Evolutionary conservation across 192 early-diverging fungal genomes (phyloP).

Genomic region (Umbelopsis sp.): DNA sequence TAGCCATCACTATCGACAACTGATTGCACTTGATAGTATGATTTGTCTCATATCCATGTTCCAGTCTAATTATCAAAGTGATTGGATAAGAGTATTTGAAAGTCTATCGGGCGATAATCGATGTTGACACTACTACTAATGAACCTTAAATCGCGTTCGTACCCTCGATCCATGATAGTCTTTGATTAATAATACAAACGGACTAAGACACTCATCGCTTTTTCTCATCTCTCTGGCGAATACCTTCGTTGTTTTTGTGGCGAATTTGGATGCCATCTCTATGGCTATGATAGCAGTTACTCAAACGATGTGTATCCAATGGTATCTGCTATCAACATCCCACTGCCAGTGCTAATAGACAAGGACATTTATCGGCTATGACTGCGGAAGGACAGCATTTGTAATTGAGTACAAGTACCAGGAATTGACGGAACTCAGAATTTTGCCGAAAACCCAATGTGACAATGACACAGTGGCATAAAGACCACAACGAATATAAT

Average conservation of each 20-base stretch:
- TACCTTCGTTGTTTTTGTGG: slow-evolving; percentile 57
- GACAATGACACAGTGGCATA: slow-evolving; percentile 62
- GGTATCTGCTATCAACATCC: slow-evolving; percentile 62
- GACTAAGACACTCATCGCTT: not conserved
- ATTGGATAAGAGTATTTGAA: slow-evolving; percentile 28
- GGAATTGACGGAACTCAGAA: slow-evolving; percentile 6
- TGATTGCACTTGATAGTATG: slow-evolving; percentile 24
- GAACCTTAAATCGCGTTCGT: too few species aligned
- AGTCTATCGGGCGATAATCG: too few species aligned
- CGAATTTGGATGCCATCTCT: slow-evolving; percentile 57
- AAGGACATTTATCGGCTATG: slow-evolving; percentile 48
- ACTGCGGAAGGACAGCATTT: slow-evolving; percentile 37
- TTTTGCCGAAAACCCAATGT: slow-evolving; percentile 54
- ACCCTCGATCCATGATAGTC: too few species aligned
- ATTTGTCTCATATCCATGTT: not conserved
- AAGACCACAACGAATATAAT: slow-evolving; percentile 37
- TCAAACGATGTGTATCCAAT: slow-evolving; percentile 39
- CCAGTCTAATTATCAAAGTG: slow-evolving; percentile 38
- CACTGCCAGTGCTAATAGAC: slow-evolving; percentile 44
- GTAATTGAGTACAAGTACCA: slow-evolving; percentile 51
- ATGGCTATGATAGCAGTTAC: slow-evolving; percentile 33
- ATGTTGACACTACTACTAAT: too few species aligned
- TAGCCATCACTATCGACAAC: not conserved
- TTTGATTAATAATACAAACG: too few species aligned
- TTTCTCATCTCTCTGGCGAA: slow-evolving; percentile 23